These are phyloP conservation scores for Pyracantha coccinea DNA, from an alignment of 331 rosid species.

Conservation along the genomic window DNA sequence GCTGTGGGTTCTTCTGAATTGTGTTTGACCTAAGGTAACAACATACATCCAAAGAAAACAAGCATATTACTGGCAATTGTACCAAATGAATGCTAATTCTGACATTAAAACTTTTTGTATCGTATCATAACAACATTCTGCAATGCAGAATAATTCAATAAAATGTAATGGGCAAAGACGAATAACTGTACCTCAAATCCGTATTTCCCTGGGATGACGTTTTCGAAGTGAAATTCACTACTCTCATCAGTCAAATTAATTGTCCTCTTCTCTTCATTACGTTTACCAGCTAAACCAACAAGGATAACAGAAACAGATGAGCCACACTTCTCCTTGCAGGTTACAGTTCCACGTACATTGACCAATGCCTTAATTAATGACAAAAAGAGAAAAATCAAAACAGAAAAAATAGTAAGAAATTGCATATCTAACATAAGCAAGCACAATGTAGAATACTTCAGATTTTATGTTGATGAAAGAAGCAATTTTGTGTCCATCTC, in stretches of 20 bases:
- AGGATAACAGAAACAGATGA: constrained; percentile 72
- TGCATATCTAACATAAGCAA: not conserved
- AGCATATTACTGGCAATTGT: not conserved
- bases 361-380: constrained; percentile 62
- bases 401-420: not conserved
- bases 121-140: not conserved
- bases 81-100: not conserved
- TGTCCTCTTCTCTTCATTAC: constrained; percentile 43
- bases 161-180: constrained; percentile 6
- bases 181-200: constrained; percentile 59
- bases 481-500: not conserved
- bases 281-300: constrained; percentile 44
- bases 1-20: constrained; percentile 34
- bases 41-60: constrained; percentile 4
- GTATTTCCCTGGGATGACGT: constrained; percentile 87
- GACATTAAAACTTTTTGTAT: not conserved
- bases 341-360: constrained; percentile 64
- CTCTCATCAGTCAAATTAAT: constrained; percentile 52
- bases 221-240: constrained; percentile 50
- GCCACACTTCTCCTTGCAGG: constrained; percentile 82
- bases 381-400: constrained; percentile 16
- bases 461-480: not conserved
- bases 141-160: not conserved
- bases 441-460: not conserved
- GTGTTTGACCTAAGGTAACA: constrained; percentile 57